Conservation (phyloP, 2,329 filamentous ascomycete species). For the Colletotrichum spinosum region DNA sequence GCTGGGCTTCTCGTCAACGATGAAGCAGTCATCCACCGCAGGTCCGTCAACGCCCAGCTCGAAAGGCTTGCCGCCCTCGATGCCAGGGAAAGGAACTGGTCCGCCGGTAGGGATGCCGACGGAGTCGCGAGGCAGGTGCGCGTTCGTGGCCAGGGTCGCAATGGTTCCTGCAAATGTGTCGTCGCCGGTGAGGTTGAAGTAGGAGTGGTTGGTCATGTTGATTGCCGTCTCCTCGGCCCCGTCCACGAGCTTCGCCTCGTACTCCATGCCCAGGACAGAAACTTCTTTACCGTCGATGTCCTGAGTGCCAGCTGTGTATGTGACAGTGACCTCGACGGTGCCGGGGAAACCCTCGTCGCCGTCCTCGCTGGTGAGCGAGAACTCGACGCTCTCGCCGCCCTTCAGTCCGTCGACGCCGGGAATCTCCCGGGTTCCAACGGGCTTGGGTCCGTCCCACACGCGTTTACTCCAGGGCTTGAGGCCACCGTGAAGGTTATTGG, state of each 20-base stretch:
- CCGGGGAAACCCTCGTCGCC: slow-evolving; percentile 94
- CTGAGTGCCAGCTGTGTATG: slow-evolving; percentile 82
- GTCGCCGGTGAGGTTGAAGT: slow-evolving; percentile 73
- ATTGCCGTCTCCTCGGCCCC: slow-evolving; percentile 90
- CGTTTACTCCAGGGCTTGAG: slow-evolving; percentile 83
- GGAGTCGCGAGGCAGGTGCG: slow-evolving; percentile 80
- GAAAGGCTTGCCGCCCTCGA: slow-evolving; percentile 76
- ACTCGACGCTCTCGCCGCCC: slow-evolving; percentile 75
- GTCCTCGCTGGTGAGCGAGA: slow-evolving; percentile 76
- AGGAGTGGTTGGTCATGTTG: slow-evolving; percentile 95
- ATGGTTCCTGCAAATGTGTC: slow-evolving; percentile 65
- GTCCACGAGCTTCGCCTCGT: slow-evolving; percentile 81
- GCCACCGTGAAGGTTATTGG: slow-evolving; percentile 82
- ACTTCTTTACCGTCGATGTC: slow-evolving; percentile 70
- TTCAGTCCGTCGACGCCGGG: slow-evolving; percentile 62
- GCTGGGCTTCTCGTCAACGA: slow-evolving; percentile 74
- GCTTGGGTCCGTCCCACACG: slow-evolving; percentile 77
- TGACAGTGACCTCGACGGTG: slow-evolving; percentile 79
- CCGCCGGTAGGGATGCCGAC: slow-evolving; percentile 79
- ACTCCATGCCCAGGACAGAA: slow-evolving; percentile 85
- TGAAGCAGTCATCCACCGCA: slow-evolving; percentile 91
- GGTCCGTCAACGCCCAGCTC: slow-evolving; percentile 77
- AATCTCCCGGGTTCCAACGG: slow-evolving; percentile 64
- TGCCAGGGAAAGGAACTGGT: slow-evolving; percentile 72
- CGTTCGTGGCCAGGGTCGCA: slow-evolving; percentile 74